phyloP scores from a whole-genome alignment of 2,329 filamentous ascomycete species.

The Trichoderma aggressivum region DNA sequence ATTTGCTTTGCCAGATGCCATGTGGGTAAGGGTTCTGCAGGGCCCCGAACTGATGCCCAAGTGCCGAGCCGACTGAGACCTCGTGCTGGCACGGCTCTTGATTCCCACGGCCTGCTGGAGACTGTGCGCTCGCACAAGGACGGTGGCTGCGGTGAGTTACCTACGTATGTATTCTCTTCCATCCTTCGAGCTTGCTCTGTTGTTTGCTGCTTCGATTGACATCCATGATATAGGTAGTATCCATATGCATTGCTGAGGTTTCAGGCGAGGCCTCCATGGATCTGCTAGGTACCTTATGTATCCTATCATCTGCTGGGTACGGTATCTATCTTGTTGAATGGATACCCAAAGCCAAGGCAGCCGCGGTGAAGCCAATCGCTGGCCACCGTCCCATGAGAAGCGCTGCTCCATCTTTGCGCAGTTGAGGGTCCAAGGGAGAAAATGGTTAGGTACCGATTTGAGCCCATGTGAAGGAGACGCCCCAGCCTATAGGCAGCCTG shows the following conservation, averaged over 20 bases:
- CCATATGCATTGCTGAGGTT: background rate
- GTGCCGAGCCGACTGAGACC: background rate
- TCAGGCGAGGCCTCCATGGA: background rate
- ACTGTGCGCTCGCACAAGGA: background rate
- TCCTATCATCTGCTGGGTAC: background rate
- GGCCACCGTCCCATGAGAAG: background rate
- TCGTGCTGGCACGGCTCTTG: background rate
- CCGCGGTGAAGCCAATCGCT: background rate
- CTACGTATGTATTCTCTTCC: too few relatives aligned
- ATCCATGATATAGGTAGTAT: background rate
- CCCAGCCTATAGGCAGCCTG: background rate
- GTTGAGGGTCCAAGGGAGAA: background rate
- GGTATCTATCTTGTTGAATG: background rate
- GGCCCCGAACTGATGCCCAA: constrained; percentile 1
- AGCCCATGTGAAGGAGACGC: background rate
- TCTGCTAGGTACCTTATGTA: background rate
- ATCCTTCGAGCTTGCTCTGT: background rate
- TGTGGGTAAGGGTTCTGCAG: constrained; percentile 13
- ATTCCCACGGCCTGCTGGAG: background rate
- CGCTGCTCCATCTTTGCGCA: background rate
- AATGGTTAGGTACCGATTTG: background rate
- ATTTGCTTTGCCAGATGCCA: constrained; percentile 2
- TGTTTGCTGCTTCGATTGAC: background rate
- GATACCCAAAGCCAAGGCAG: background rate
- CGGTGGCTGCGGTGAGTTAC: background rate